Base-by-base conservation (phyloP, 169 alveolate species). In the Blepharisma undulans region DNA sequence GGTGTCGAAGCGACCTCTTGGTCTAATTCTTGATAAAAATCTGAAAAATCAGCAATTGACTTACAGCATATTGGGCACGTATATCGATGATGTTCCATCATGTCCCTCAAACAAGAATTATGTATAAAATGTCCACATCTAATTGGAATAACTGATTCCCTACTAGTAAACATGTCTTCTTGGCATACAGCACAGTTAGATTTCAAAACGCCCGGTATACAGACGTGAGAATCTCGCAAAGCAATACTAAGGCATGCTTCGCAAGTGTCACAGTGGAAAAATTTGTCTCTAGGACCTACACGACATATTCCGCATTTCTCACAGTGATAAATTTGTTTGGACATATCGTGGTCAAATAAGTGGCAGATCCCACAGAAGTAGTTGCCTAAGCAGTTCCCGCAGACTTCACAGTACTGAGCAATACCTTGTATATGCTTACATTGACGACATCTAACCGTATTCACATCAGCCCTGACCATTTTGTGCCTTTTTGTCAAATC, bases 231-330 rank as follows among this genome's bases (percentile, higher is more conserved):
- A 12, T 86, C 93, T 88, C 92, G 80, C 76, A 76, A 27, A 8
- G 88, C n/a, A 18, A 92, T 76, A 6, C 27, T 7, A 10, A 91
- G 76, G 85, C 96, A 94, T 34, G 91, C 89, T 32, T 92, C 92
- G 48, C 96, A 94, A 19, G 72, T 61, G 34, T 90, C 78, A 89
- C 98, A 97, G 91, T 97, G 98, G 71, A 96, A 97, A 90, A 33
- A 92, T 48, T 95, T 92, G 30, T 93, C 96, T 25, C 77, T 76
- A 0, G 96, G 96, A 22, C 98, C 98, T 21, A 84, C 89, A 86
- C 98, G 94, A 88, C 98, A 97, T 7, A 97, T 95, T 33, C 97
- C 97, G 84, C 98, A 97, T 59, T 91, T 94, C 29, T 94, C 94
- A 89, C 98, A 97, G 91, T 97, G 98, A 76, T 88, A 97, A 60